phyloP scores from a whole-genome alignment of 768 basidiomycete genomes.

The Lactifluus rugatus region DNA sequence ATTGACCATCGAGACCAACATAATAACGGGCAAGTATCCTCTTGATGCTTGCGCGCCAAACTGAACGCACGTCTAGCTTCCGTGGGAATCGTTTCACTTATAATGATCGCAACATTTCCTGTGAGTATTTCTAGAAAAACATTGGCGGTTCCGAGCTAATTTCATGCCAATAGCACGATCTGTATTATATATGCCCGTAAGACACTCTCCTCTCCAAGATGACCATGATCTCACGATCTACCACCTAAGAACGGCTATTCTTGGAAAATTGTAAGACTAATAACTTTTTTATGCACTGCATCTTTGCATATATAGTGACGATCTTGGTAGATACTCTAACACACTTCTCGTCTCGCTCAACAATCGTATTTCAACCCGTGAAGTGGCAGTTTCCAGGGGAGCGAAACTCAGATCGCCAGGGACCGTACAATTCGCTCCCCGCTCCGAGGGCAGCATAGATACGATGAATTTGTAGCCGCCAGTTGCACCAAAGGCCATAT shows the following conservation, averaged over 20 bases:
- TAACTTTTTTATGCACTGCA: too few species aligned
- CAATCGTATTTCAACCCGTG: constrained; percentile 1
- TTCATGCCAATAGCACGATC: neutral
- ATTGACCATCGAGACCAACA: constrained; percentile 23
- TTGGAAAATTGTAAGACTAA: neutral
- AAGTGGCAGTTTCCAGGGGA: neutral
- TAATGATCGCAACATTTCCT: neutral
- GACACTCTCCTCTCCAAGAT: neutral
- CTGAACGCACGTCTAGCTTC: neutral
- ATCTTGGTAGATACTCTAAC: neutral
- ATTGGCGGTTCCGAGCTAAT: neutral
- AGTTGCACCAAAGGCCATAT: neutral
- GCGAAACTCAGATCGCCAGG: too few species aligned
- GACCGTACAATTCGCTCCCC: too few species aligned
- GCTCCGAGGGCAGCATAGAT: neutral
- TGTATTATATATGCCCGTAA: constrained; percentile 10
- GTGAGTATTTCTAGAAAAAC: neutral
- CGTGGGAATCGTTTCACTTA: neutral
- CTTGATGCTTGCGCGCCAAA: neutral
- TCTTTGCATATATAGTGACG: neutral
- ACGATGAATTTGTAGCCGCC: neutral
- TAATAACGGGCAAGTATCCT: constrained; percentile 13
- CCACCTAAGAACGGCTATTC: neutral
- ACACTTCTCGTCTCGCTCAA: constrained; percentile 4
- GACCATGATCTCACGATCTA: neutral